These are phyloP conservation scores for Coemansia sp. DNA, from an alignment of 192 early-diverging fungal genomes.

Conservation along the genomic window DNA sequence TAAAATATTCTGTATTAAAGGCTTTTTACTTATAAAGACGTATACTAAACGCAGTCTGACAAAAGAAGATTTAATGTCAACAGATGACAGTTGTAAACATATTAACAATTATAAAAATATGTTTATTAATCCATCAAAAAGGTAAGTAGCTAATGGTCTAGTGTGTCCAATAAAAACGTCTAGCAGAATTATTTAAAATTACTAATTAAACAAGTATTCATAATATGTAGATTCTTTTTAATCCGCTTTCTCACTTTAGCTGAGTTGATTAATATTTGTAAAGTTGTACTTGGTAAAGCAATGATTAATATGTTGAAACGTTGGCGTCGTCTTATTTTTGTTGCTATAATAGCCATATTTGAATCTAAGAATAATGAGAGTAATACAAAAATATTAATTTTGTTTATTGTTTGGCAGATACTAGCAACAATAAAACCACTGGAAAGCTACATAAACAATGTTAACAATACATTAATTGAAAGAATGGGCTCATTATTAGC, in stretches of 20 bases:
- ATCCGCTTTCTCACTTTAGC: too few species aligned
- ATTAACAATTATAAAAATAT: background rate
- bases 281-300: background rate
- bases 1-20: background rate
- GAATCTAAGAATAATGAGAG: background rate
- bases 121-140: background rate
- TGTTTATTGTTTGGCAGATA: background rate
- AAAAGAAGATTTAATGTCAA: background rate
- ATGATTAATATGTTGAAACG: background rate
- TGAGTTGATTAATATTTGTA: background rate
- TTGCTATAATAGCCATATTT: background rate
- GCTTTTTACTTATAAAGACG: background rate
- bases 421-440: background rate
- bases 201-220: background rate
- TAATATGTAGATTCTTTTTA: background rate
- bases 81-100: background rate
- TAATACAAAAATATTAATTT: background rate
- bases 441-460: background rate
- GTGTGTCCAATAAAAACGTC: too few species aligned
- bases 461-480: background rate
- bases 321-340: background rate
- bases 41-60: background rate
- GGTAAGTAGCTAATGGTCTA: background rate
- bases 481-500: background rate
- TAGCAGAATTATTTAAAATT: too few species aligned